These are phyloP conservation scores for Diaporthe aspalathi DNA, from an alignment of 2,329 filamentous ascomycete genomes.

Conservation along the genomic window DNA sequence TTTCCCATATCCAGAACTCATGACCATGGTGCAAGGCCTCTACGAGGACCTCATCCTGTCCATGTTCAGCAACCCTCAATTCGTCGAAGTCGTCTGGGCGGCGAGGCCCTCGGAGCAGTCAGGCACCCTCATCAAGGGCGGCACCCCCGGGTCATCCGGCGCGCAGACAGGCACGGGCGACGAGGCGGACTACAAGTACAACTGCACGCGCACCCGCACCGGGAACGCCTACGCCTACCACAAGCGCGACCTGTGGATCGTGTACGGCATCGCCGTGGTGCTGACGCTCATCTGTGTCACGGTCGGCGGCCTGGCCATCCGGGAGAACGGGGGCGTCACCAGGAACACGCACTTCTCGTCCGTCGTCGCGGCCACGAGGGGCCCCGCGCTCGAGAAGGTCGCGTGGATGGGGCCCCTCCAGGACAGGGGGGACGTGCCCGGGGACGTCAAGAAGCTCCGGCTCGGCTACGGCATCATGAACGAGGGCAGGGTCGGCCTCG, in stretches of 20 bases:
- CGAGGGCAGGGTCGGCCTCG: slow-evolving; percentile 3
- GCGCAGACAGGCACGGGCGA: slow-evolving; percentile 3
- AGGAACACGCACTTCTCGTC: slow-evolving; percentile 54
- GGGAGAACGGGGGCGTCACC: slow-evolving; percentile 50
- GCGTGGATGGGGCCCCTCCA: slow-evolving; percentile 42
- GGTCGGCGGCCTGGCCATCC: slow-evolving; percentile 50
- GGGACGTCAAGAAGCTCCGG: slow-evolving; percentile 41
- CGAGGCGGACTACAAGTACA: slow-evolving; percentile 43
- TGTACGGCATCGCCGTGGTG: slow-evolving; percentile 45
- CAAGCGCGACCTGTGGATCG: slow-evolving; percentile 49
- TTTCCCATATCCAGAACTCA: slow-evolving; percentile 47
- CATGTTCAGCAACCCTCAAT: slow-evolving; percentile 37
- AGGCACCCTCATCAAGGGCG: slow-evolving; percentile 42
- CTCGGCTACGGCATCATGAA: slow-evolving; percentile 45
- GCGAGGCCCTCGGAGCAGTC: slow-evolving; percentile 43
- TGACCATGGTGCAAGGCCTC: slow-evolving; percentile 45
- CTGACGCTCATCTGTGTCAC: slow-evolving; percentile 45
- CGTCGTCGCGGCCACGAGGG: slow-evolving; percentile 56
- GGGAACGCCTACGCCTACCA: slow-evolving; percentile 51
- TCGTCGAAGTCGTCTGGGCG: slow-evolving; percentile 45
- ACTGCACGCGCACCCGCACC: slow-evolving; percentile 48
- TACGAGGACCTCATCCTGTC: slow-evolving; percentile 47
- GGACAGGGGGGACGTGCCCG: slow-evolving; percentile 40
- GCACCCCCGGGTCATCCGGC: background rate
- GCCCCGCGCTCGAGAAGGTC: slow-evolving; percentile 53